Base-by-base conservation (phyloP, 2,329 filamentous ascomycete genomes). In the Botrytis elliptica region DNA sequence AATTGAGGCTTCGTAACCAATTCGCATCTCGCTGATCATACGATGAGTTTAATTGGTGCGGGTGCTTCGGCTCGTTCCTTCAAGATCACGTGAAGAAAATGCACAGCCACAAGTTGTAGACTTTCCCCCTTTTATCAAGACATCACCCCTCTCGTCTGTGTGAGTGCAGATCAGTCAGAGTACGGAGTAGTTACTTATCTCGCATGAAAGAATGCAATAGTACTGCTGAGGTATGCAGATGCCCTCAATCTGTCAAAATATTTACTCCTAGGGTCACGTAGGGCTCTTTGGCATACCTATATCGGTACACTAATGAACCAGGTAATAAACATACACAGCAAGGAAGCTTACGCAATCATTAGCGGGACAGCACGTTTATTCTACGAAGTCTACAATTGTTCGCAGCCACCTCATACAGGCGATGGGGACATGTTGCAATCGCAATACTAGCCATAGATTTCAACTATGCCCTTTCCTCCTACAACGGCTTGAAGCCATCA, bases 1-100 rank as follows among this genome's bases (percentile, higher is more conserved):
- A 64, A 64, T 71, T 71, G 57, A 71, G 69, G 69, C 57, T 63
- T 71, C 69, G 69, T 71, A 71, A 71, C 69, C 42, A 64, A 70
- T 64, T 70, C 40, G 29, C 33, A 64, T 71, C 44, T 38, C 14
- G 57, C 42, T 64, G 55, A 65, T 71, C 69, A 64, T 71, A 64
- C 57, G 69, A 64, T 40, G 22, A 49, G 52, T 52, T 46, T 62
- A 49, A 71, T 71, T 71, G 69, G 69, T 18, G 9, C 57, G 69
- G 69, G 36, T 38, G 20, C 9, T 49, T 64, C 69, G 69, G 69
- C 42, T 52, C 1, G 22, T 3, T 44, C 2, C 18, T 16, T 4
- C 0, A 1, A 9, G 2, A 1, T 68, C 65, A 68, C 65, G 65
- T 68, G 65, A 2, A 42, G 0, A 0, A 8, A 4, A 3, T 40